These are phyloP conservation scores for Ophiostoma tasmaniense DNA, from an alignment of 2,329 filamentous ascomycete genomes.

Conservation along the genomic window DNA sequence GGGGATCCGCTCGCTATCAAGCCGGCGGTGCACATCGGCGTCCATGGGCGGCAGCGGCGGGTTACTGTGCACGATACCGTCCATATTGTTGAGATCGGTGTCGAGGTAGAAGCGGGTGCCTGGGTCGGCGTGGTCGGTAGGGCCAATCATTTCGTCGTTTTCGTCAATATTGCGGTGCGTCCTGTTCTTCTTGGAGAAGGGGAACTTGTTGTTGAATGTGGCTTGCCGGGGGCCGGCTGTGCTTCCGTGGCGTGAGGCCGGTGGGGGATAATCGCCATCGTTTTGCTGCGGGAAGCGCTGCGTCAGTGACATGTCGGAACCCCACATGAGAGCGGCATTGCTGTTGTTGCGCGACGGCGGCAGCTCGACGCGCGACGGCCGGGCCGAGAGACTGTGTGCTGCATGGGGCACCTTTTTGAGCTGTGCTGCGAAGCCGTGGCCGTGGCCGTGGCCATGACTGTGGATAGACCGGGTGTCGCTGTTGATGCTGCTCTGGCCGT, in stretches of 20 bases:
- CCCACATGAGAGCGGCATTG: slow-evolving; percentile 16
- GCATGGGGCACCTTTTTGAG: slow-evolving; percentile 44
- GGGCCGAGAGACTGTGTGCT: slow-evolving; percentile 43
- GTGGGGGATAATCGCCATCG: slow-evolving; percentile 23
- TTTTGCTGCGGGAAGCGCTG: slow-evolving; percentile 25
- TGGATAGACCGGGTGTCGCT: neutral
- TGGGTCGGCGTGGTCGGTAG: slow-evolving; percentile 44
- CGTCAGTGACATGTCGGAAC: slow-evolving; percentile 22
- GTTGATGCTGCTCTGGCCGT: slow-evolving; percentile 26
- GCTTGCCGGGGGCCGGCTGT: slow-evolving; percentile 33
- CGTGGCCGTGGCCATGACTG: neutral
- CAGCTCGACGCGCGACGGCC: slow-evolving; percentile 42
- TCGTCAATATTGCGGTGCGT: slow-evolving; percentile 41
- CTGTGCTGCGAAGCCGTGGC: slow-evolving; percentile 27
- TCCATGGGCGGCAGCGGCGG: slow-evolving; percentile 64
- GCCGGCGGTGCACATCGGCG: slow-evolving; percentile 38
- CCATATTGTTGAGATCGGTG: slow-evolving; percentile 83
- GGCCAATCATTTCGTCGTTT: slow-evolving; percentile 50
- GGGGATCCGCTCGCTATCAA: slow-evolving; percentile 30
- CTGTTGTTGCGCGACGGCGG: slow-evolving; percentile 28
- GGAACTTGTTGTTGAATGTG: slow-evolving; percentile 55
- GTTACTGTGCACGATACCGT: slow-evolving; percentile 72
- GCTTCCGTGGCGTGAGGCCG: slow-evolving; percentile 16
- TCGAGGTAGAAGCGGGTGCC: slow-evolving; percentile 68
- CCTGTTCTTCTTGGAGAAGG: slow-evolving; percentile 50